Base-by-base conservation (phyloP, 805 yeast genomes). In the Kregervanrija delftensis region DNA sequence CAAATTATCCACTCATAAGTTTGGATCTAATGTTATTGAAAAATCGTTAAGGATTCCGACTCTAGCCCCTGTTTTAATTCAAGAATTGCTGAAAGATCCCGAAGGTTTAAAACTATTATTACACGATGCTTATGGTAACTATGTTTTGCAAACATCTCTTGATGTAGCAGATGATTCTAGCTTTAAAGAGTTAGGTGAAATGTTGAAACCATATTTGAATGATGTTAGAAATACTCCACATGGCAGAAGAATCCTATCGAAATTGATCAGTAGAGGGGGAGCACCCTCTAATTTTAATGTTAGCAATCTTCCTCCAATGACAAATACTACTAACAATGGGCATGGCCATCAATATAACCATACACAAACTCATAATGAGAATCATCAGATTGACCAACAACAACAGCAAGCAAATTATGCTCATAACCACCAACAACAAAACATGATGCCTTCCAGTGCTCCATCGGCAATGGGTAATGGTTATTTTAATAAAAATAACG, bases 201-300 rank as follows among this genome's bases (percentile, higher is more conserved):
- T 76, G 17, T 73, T 89, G 53, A 79, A 77, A 51, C 96, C 96
- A 11, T 75, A 85, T 46, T 71, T 91, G 55, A 80, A 84, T 16
- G 83, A 82, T 39, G 84, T 91, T 47, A 77, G 85, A 61, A 85
- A 83, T 55, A 90, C 97, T 13, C 97, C 97, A 3, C 96, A 91
- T 63, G 98, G 97, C n/a, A 76, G 96, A 61, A 78, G 97, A 58
- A 89, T 91, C 48, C 76, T 86, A 68, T 79, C 86, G 30, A 88
- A 87, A 42, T 51, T 65, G 39, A 59, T 61, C 46, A 55, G 61
- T 43, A 53, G 66, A 41, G 65, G 66, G 35, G 65, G 66, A 38
- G 49, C 45, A 15, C 37, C 53, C 11, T 41, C 52, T 32, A 35
- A 35, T 14, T 41, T 41, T 22, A 33, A 30, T 31, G 37, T 6